Conservation (phyloP, 805 yeast species). For the Barnettozyma siamensis region DNA sequence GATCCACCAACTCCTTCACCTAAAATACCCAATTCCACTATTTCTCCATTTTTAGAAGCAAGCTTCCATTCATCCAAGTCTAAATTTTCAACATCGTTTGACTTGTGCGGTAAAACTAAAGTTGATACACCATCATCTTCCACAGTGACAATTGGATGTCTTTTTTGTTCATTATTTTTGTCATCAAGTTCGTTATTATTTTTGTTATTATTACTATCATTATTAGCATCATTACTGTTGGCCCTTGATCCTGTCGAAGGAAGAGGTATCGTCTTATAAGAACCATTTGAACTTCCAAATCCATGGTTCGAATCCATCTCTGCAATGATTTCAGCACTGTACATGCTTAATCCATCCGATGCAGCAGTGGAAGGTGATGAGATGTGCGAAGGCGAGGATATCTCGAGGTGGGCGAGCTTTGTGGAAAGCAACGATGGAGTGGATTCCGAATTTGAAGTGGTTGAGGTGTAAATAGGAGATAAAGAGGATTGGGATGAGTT, state of each 20-base stretch:
- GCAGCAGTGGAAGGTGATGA: constrained; percentile 29
- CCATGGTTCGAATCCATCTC: constrained; percentile 17
- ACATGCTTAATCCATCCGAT: constrained; percentile 23
- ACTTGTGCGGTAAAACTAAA: background rate
- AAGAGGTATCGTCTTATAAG: background rate
- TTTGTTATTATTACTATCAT: background rate
- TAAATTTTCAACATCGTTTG: constrained; percentile 45
- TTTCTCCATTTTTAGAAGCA: constrained; percentile 51
- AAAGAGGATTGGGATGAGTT: background rate
- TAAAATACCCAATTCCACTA: constrained; percentile 60
- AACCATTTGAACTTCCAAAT: background rate
- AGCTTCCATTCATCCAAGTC: constrained; percentile 73
- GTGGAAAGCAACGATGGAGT: constrained; percentile 17
- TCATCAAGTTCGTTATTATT: background rate
- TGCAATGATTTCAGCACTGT: constrained; percentile 27
- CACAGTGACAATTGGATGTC: background rate
- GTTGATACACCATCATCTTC: constrained; percentile 9
- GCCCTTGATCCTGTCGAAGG: too few relatives aligned
- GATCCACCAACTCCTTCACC: constrained; percentile 97
- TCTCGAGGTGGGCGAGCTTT: constrained; percentile 16
- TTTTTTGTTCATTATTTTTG: background rate
- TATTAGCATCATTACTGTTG: background rate
- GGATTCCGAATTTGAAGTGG: constrained; percentile 7
- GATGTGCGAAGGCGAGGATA: constrained; percentile 13
- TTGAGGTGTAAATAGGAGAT: constrained; percentile 1